Conservation (phyloP, 1,284 basidiomycete species). For the Boletus sp. region DNA sequence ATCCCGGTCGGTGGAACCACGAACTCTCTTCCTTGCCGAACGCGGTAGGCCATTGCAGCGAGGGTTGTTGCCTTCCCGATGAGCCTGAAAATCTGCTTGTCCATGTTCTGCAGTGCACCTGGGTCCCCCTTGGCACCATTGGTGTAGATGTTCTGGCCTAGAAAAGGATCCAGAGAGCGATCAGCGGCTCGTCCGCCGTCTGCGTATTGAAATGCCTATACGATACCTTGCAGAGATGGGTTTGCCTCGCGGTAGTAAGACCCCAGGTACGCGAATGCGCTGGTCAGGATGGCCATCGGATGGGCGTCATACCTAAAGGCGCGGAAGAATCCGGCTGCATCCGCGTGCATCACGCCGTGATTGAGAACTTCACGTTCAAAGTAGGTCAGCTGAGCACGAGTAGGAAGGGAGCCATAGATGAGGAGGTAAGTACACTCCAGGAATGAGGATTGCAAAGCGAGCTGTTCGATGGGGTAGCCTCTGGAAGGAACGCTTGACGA, state of each 20-base stretch:
- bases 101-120: conserved; percentile 70
- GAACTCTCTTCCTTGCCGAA: conserved; percentile 83
- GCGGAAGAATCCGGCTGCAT: conserved; percentile 75
- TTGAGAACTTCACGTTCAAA: conserved; percentile 76
- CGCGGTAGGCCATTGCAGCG: conserved; percentile 88
- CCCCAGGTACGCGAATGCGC: conserved; percentile 80
- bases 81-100: conserved; percentile 84
- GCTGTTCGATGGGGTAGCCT: conserved; percentile 90
- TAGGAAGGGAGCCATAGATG: conserved; percentile 81
- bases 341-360: conserved; percentile 73
- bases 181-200: neutral
- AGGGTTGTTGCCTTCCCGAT: conserved; percentile 86
- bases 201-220: neutral
- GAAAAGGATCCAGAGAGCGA: neutral
- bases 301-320: conserved; percentile 87
- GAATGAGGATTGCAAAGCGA: conserved; percentile 74
- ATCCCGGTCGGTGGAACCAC: conserved; percentile 80
- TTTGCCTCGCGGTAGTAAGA: conserved; percentile 83
- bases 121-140: conserved; percentile 54
- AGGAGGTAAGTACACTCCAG: conserved; percentile 83
- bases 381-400: conserved; percentile 51
- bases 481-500: conserved; percentile 35
- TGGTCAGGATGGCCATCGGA: conserved; percentile 84
- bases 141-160: conserved; percentile 78
- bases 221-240: conserved; percentile 65